Evolutionary conservation across 805 yeast species (phyloP).

Genomic region (Yarrowia deformans): DNA sequence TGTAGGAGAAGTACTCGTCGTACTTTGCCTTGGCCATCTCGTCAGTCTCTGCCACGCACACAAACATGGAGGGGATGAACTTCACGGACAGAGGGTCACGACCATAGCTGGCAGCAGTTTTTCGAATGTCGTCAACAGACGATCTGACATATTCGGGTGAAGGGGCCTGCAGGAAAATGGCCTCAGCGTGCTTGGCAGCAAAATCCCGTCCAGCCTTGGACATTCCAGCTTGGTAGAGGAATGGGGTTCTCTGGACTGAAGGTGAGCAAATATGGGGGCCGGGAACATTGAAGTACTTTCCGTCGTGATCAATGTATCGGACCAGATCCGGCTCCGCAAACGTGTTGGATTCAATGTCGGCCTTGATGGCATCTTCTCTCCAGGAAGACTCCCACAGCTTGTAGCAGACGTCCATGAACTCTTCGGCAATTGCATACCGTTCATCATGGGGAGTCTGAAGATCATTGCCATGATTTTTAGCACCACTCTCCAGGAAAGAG

Average conservation of each 20-base stretch:
- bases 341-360: constrained; percentile 45
- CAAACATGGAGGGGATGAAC: constrained; percentile 52
- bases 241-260: constrained; percentile 56
- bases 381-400: constrained; percentile 55
- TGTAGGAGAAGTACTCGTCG: constrained; percentile 50
- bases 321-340: constrained; percentile 52
- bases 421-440: constrained; percentile 55
- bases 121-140: constrained; percentile 50
- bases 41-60: constrained; percentile 53
- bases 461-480: constrained; percentile 53
- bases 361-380: constrained; percentile 55
- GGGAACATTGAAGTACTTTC: constrained; percentile 54
- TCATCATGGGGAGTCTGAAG: constrained; percentile 53
- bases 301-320: constrained; percentile 55
- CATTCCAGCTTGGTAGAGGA: constrained; percentile 57
- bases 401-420: constrained; percentile 54
- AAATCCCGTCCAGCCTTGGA: constrained; percentile 54
- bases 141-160: constrained; percentile 49
- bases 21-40: constrained; percentile 55
- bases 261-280: constrained; percentile 57
- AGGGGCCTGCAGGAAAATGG: constrained; percentile 52
- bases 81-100: constrained; percentile 54
- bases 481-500: constrained; percentile 55
- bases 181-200: constrained; percentile 57
- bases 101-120: constrained; percentile 50